Conservation (phyloP, 495 filamentous ascomycete species). For the Hypoxylon lenormandii region DNA sequence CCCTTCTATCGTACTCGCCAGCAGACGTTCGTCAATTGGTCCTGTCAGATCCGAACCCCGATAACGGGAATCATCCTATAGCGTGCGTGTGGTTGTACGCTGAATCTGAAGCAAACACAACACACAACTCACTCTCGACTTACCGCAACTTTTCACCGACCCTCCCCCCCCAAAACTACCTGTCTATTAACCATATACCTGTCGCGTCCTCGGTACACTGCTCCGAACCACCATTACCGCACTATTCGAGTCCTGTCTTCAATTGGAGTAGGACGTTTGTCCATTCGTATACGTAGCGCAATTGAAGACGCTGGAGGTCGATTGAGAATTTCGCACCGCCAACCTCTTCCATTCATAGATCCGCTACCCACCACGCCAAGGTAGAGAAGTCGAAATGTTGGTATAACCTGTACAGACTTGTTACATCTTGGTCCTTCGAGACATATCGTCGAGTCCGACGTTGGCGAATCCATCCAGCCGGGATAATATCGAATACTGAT, state of each 20-base stretch:
- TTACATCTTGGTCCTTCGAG: slow-evolving; percentile 14
- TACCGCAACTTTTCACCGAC: slow-evolving; percentile 62
- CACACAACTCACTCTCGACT: slow-evolving; percentile 57
- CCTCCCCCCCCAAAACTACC: slow-evolving; percentile 5
- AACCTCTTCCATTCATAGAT: slow-evolving; percentile 3
- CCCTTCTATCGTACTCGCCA: neutral
- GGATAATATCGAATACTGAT: slow-evolving; percentile 13
- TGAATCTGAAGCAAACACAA: slow-evolving; percentile 33
- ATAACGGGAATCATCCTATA: slow-evolving; percentile 24
- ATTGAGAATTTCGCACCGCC: neutral
- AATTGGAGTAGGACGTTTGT: slow-evolving; percentile 17
- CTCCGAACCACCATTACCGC: slow-evolving; percentile 27
- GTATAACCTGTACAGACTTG: slow-evolving; percentile 26
- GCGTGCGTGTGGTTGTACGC: slow-evolving; percentile 2
- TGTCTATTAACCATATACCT: slow-evolving; percentile 1
- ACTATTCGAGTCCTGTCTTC: slow-evolving; percentile 27
- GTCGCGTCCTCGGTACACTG: slow-evolving; percentile 33
- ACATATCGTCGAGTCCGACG: no score
- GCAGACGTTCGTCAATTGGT: slow-evolving; percentile 42
- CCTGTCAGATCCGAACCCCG: slow-evolving; percentile 24
- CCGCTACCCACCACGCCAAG: slow-evolving; percentile 28
- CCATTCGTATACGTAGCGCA: slow-evolving; percentile 6
- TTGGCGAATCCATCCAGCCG: no score
- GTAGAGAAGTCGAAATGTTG: slow-evolving; percentile 35
- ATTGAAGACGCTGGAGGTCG: slow-evolving; percentile 4